phyloP scores from a whole-genome alignment of 805 yeast genomes.

The Yarrowia hollandica region DNA sequence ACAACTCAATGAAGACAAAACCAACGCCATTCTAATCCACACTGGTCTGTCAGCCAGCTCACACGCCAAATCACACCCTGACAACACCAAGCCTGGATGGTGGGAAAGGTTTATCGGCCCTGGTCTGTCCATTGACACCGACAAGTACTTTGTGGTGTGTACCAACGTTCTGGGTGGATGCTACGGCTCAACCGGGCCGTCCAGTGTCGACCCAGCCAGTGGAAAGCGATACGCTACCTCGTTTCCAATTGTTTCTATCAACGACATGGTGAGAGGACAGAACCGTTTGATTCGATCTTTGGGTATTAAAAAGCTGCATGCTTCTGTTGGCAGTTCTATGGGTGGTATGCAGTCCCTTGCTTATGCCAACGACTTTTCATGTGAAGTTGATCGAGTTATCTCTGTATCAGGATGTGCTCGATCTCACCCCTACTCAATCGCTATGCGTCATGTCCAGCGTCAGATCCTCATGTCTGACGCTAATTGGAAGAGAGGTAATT shows the following conservation, averaged over 20 bases:
- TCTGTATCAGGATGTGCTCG: slow-evolving; percentile 91
- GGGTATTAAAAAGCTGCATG: slow-evolving; percentile 64
- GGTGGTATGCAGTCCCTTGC: slow-evolving; percentile 99
- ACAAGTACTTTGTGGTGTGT: slow-evolving; percentile 78
- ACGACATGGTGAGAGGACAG: slow-evolving; percentile 92
- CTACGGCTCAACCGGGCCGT: slow-evolving; percentile 93
- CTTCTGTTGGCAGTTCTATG: slow-evolving; percentile 89
- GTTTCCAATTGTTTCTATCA: slow-evolving; percentile 81
- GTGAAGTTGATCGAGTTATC: slow-evolving; percentile 67
- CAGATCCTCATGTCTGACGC: slow-evolving; percentile 94
- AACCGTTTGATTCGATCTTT: slow-evolving; percentile 63
- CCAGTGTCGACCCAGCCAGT: slow-evolving; percentile 71
- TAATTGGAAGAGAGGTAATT: slow-evolving; percentile 89
- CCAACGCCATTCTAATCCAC: slow-evolving; percentile 78
- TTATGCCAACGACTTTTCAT: slow-evolving; percentile 79
- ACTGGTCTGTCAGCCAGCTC: slow-evolving; percentile 93
- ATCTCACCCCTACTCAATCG: slow-evolving; percentile 91
- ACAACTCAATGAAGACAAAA: slow-evolving; percentile 54
- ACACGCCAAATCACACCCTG: slow-evolving; percentile 79
- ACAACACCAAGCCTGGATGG: slow-evolving; percentile 80
- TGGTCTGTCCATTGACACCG: slow-evolving; percentile 71
- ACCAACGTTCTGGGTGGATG: slow-evolving; percentile 94
- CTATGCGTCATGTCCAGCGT: slow-evolving; percentile 88
- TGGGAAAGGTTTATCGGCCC: slow-evolving; percentile 95
- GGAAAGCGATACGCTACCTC: slow-evolving; percentile 73